phyloP scores from a whole-genome alignment of 2,329 filamentous ascomycete genomes.

The Blastomyces parvus region DNA sequence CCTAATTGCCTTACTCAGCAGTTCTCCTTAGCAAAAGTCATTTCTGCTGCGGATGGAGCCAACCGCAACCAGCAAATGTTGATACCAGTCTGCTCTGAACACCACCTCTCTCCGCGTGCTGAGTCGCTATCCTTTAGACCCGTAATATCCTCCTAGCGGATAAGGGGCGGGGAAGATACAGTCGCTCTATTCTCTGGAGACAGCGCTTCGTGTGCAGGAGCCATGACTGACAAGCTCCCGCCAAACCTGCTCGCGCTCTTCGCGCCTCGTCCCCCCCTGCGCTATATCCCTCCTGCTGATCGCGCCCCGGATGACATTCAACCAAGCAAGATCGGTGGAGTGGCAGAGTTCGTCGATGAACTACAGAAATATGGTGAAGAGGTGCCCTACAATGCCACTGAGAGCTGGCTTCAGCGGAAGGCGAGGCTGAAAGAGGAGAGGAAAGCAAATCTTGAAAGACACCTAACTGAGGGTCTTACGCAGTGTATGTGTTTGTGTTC shows the following conservation, averaged over 20 bases:
- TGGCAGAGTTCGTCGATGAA: conserved; percentile 65
- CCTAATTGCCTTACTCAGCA: neutral
- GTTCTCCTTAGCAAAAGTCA: neutral
- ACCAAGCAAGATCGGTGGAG: conserved; percentile 61
- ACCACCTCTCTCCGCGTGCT: neutral
- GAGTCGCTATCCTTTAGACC: neutral
- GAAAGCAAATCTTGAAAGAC: conserved; percentile 55
- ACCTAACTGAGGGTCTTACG: conserved; percentile 54
- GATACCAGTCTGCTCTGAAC: neutral
- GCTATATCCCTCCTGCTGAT: conserved; percentile 78
- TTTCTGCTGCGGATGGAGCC: neutral
- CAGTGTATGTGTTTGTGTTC: conserved; percentile 45
- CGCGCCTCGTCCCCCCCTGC: conserved; percentile 81
- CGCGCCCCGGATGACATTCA: conserved; percentile 71
- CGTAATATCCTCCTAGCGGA: neutral
- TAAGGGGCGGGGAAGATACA: neutral
- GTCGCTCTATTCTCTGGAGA: neutral
- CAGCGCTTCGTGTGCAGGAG: neutral
- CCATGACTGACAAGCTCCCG: conserved; percentile 94
- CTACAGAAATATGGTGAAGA: conserved; percentile 69
- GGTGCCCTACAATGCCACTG: conserved; percentile 68
- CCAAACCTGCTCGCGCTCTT: conserved; percentile 89
- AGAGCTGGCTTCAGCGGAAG: conserved; percentile 84
- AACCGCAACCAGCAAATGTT: neutral
- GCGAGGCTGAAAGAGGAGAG: conserved; percentile 78